These are phyloP conservation scores for Metschnikowia noctiluminum DNA, from an alignment of 805 yeast species.

Conservation along the genomic window DNA sequence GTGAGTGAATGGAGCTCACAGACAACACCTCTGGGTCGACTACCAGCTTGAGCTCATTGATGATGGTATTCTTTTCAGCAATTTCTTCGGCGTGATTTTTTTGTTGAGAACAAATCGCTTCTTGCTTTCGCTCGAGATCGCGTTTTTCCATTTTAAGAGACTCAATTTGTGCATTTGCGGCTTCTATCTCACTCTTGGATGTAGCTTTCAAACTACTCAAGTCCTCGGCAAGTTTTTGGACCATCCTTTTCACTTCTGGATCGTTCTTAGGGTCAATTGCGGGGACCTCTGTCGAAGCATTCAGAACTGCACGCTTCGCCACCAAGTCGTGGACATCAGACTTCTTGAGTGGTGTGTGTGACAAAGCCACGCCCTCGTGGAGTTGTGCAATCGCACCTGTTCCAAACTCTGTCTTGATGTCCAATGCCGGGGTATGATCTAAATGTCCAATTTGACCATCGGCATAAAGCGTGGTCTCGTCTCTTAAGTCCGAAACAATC, in stretches of 20 bases:
- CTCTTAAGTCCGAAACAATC: background rate
- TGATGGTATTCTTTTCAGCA: conserved; percentile 29
- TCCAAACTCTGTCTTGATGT: conserved; percentile 1
- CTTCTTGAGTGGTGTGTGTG: background rate
- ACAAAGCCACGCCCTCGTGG: background rate
- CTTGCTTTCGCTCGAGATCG: conserved; percentile 3
- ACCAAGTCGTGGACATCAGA: background rate
- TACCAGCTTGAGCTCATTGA: conserved; percentile 28
- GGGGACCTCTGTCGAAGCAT: background rate
- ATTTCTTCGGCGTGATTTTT: conserved; percentile 7
- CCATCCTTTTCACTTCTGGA: conserved; percentile 29
- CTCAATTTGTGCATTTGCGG: conserved; percentile 54
- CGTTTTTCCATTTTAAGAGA: conserved; percentile 40
- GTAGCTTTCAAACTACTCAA: conserved; percentile 29
- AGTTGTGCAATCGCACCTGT: background rate
- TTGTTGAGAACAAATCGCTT: conserved; percentile 11
- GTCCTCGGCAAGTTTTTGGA: conserved; percentile 32
- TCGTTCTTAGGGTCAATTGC: background rate
- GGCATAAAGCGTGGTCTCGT: background rate
- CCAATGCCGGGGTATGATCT: background rate
- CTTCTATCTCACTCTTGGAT: conserved; percentile 47
- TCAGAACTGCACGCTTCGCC: background rate
- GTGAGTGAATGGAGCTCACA: conserved; percentile 3
- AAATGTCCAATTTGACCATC: background rate
- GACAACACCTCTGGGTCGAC: conserved; percentile 8